A percentile compares a stretch with the other conserved stretches of the same genome.
Evolutionary conservation across 176 grass and related monocot genomes (phyloP).

Genomic region (Sorghum bicolor): Sorghum_bicolor_NCBIv3 NC_012870.2:45968501-45969000

Average conservation of each 20-base stretch:
- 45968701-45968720: neutral
- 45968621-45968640: neutral
- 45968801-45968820: neutral
- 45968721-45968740: neutral
- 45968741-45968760: neutral
- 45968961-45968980: neutral
- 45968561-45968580: neutral
- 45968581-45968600: neutral
- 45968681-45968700: neutral
- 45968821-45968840: conserved; percentile 15
- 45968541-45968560: neutral
- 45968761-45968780: neutral
- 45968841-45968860: conserved; percentile 22
- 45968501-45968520: too few relatives aligned
- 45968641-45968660: too few relatives aligned
- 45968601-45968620: conserved; percentile 2
- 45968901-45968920: conserved; percentile 8
- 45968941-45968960: neutral
- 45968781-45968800: neutral
- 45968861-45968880: conserved; percentile 5
- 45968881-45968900: conserved; percentile 15
- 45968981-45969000: conserved; percentile 20
- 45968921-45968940: conserved; percentile 35
- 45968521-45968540: neutral
- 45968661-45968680: too few relatives aligned